Conservation (phyloP, 139 green algal genomes). For the Desmodesmus armatus region DNA sequence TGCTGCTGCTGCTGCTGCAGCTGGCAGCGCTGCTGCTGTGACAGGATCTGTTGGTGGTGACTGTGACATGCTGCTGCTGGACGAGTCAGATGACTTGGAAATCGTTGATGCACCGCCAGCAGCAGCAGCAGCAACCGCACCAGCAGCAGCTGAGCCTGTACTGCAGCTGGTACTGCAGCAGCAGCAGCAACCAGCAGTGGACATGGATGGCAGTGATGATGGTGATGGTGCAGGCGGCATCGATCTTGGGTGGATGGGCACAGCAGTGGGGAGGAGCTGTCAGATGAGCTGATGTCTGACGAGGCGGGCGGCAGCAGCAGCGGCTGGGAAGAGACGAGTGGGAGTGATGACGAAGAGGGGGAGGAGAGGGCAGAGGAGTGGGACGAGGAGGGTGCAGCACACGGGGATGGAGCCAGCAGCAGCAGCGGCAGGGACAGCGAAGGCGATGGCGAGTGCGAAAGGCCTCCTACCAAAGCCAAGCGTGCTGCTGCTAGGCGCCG, state of each 20-base stretch:
- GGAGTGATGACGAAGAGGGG: neutral
- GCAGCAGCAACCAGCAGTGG: neutral
- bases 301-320: neutral
- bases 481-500: neutral
- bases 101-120: neutral
- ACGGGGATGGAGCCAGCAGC: neutral
- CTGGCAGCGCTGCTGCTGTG: neutral
- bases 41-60: too few relatives aligned
- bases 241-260: neutral
- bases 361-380: neutral
- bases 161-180: neutral
- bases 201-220: neutral
- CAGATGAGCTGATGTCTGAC: neutral
- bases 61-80: neutral
- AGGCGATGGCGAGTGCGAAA: too few relatives aligned
- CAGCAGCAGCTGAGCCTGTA: neutral
- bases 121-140: constrained; percentile 10
- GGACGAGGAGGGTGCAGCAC: neutral
- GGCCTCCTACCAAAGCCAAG: too few relatives aligned
- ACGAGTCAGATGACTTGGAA: neutral
- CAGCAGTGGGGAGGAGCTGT: neutral
- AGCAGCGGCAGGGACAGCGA: neutral
- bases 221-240: neutral
- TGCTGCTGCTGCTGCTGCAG: constrained; percentile 1
- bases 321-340: neutral